These are phyloP conservation scores for Kernera saxatilis DNA, from an alignment of 345 rosid species.

Conservation along the genomic window DNA sequence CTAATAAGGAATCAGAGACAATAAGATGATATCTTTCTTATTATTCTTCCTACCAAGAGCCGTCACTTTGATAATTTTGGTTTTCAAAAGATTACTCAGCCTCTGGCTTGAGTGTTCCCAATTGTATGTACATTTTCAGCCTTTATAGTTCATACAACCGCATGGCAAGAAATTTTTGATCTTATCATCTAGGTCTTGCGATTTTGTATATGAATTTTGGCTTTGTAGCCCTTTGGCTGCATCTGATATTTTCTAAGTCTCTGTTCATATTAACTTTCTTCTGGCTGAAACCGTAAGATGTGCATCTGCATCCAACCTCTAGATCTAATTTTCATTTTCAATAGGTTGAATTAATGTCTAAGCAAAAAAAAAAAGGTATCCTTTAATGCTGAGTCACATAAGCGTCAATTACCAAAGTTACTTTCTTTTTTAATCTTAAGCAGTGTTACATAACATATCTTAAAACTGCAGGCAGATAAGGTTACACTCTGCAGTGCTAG, in stretches of 20 bases:
- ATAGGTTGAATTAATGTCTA: neutral
- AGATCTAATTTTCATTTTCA: neutral
- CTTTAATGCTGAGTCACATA: neutral
- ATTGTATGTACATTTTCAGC: neutral
- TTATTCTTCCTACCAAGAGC: neutral
- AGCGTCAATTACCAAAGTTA: neutral
- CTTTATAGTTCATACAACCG: neutral
- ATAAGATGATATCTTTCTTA: neutral
- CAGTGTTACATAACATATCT: conserved; percentile 1
- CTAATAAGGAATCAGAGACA: neutral
- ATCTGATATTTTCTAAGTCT: neutral
- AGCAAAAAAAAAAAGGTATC: neutral
- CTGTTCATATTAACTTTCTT: neutral
- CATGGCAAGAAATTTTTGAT: neutral
- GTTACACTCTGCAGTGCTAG: conserved; percentile 34
- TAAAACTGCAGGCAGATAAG: conserved; percentile 45
- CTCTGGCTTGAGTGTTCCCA: neutral
- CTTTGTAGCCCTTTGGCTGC: neutral
- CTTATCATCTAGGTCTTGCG: neutral
- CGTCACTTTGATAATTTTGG: neutral
- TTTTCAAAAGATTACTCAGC: conserved; percentile 2
- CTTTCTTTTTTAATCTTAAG: neutral
- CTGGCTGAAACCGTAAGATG: neutral
- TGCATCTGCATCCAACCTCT: neutral
- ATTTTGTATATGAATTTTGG: neutral